phyloP scores from a whole-genome alignment of 768 basidiomycete genomes.

The Gelatoporia subvermispora region DNA sequence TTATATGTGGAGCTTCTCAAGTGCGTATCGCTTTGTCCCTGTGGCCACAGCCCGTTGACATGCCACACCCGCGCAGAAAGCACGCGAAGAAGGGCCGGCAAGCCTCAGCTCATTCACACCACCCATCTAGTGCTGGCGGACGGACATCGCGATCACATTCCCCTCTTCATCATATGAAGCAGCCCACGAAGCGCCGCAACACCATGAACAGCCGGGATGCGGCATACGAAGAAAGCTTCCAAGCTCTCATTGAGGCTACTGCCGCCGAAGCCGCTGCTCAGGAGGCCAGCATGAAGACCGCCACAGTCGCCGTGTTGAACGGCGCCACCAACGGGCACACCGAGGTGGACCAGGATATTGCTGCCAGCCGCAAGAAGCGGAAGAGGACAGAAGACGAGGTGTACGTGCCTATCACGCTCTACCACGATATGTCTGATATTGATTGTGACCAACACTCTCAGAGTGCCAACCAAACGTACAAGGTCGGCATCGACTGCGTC shows the following conservation, averaged over 20 bases:
- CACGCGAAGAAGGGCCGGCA: constrained; percentile 59
- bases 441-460: constrained; percentile 18
- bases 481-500: constrained; percentile 72
- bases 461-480: constrained; percentile 62
- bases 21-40: constrained; percentile 39
- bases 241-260: constrained; percentile 70
- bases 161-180: constrained; percentile 48
- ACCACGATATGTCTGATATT: neutral
- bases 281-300: neutral
- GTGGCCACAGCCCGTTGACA: constrained; percentile 12
- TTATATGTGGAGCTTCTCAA: constrained; percentile 77
- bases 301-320: constrained; percentile 8
- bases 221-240: constrained; percentile 83
- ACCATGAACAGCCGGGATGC: constrained; percentile 99
- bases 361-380: constrained; percentile 49
- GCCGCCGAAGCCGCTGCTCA: constrained; percentile 62
- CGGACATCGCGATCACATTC: constrained; percentile 60
- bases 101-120: constrained; percentile 59
- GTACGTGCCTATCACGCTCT: constrained; percentile 37
- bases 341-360: constrained; percentile 44
- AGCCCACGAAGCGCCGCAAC: constrained; percentile 79
- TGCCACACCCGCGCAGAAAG: constrained; percentile 39
- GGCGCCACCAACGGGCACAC: constrained; percentile 32
- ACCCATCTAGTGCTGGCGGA: constrained; percentile 37
- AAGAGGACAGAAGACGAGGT: constrained; percentile 71